Conservation (phyloP, 2,329 filamentous ascomycete genomes). For the Colletotrichum falcatum region DNA sequence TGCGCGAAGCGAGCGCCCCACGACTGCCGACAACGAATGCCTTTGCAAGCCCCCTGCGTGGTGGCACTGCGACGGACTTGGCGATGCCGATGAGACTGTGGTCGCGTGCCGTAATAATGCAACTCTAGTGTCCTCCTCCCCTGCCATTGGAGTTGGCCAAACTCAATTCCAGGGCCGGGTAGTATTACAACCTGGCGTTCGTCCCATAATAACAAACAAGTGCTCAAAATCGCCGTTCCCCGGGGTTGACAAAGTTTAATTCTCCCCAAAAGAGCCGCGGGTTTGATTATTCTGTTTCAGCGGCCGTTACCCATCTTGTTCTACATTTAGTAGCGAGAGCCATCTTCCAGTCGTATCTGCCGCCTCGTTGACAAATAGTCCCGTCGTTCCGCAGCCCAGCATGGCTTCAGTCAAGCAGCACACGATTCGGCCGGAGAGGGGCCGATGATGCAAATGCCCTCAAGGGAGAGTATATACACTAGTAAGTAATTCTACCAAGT, state of each 20-base stretch:
- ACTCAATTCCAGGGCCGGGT: no score
- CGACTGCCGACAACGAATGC: neutral
- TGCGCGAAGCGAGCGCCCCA: no score
- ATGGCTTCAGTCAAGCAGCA: rapidly evolving
- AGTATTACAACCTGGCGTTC: no score
- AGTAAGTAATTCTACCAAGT: no score
- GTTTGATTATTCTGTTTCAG: no score
- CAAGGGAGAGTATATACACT: no score
- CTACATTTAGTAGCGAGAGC: neutral
- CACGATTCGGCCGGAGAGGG: neutral
- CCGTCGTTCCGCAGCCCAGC: no score
- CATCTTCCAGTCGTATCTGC: neutral
- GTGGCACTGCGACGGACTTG: neutral
- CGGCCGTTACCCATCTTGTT: neutral
- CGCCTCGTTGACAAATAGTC: neutral
- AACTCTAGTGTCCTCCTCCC: neutral
- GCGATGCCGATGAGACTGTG: neutral
- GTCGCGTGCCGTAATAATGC: neutral
- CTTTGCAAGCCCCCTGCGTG: neutral
- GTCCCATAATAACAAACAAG: no score
- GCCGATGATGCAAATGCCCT: no score
- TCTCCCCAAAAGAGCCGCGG: neutral
- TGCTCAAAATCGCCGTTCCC: no score
- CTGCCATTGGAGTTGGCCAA: neutral
- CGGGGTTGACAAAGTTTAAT: neutral